Evolutionary conservation across 192 early-diverging fungal species (phyloP), one percentile per base, ranked within the genome.

Genomic region (Rhizophagus clarus): DNA sequence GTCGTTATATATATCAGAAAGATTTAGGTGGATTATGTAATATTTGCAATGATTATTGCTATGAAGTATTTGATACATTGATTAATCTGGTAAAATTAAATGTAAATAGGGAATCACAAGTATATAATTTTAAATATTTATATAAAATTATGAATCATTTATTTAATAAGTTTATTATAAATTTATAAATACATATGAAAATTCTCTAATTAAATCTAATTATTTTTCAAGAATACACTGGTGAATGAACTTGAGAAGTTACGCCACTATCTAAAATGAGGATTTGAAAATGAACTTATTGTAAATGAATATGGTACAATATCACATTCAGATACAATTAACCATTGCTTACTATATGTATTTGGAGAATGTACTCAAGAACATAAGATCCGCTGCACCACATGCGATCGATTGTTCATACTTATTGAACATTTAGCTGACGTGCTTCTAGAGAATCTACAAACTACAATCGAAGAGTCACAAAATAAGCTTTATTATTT

Each of bases 1-100:
- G 32, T 69, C 10, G 2, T 2, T 69, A 69, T 69, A 3, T 69
- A 37, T 69, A 69, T 37, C 1, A 12, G 20, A 20, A 69, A 31
- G 67, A 69, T 69, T 69, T 69, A 14, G 20, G 17, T 29, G 34
- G 34, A 69, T 5, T 69, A 32, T 69, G 34, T 32, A 69, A 34
- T 68, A 68, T 68, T 32, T 68, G 67, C 31, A 68, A 68, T 68
- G 14, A 68, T 7, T 68, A 68, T 68, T 29, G 31, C 20, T 68
- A 34, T 68, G 31, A 68, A 37, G 34, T 68, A 34, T 68, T 68
- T 68, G 8, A 68, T 34, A 34, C 22, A 28, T 37, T 68, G 14
- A 34, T 68, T 34, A 37, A 12, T 68, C 12, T 68, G 15, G 11
- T 68, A 34, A 1, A 29, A 68, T 34, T 37, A 68, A 2, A 68